Evolutionary conservation across 2,329 filamentous ascomycete species (phyloP), one percentile per base, ranked within the genome.

Genomic region (Pezicula carpinea): DNA sequence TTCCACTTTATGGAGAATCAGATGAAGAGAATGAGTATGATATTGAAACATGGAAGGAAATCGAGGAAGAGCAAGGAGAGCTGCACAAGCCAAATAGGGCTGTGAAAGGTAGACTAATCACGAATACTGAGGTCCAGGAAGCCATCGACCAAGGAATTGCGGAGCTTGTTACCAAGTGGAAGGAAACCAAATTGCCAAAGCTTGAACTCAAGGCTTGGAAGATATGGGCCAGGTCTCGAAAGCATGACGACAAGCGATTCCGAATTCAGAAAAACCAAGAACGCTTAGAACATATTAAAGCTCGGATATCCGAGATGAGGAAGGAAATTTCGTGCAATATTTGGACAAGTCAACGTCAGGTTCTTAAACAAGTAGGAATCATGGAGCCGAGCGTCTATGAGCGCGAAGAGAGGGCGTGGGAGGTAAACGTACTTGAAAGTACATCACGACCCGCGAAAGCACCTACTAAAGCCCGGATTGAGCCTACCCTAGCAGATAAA

Each of bases 321-420:
- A 57, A 70, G 1, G 73, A 80, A 17, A 78, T 89, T 29, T 53
- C 71, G 18, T 55, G 62, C 1, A 67, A 75, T 14, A 61, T 70
- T 23, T 89, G 83, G 77, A 62, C 66, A 10, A 76, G 69, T 6
- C 66, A 69, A 18, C 57, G 64, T 1, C 72, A 82, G 13, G 60
- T 93, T 13, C 66, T 71, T 21, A 67, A 65, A 5, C 77, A 81
- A 56, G 81, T 82, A 41, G 65, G 68, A 10, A 75, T 68, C 31
- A 68, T 95, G 46, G 82, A 92, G 49, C 68, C 72, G 4, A 89
- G 75, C 3, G 66, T 96, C 1, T 75, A 79, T 31, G 76, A 85
- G 46, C 76, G 77, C 41, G 69, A 83, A 57, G 64, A 77, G 33
- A 62, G 74, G 7, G 58, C 60, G 6, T 84, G 78, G 77, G 60